These are phyloP conservation scores for Pythium sukuiense DNA, from an alignment of 352 stramenopile genomes.

Conservation along the genomic window DNA sequence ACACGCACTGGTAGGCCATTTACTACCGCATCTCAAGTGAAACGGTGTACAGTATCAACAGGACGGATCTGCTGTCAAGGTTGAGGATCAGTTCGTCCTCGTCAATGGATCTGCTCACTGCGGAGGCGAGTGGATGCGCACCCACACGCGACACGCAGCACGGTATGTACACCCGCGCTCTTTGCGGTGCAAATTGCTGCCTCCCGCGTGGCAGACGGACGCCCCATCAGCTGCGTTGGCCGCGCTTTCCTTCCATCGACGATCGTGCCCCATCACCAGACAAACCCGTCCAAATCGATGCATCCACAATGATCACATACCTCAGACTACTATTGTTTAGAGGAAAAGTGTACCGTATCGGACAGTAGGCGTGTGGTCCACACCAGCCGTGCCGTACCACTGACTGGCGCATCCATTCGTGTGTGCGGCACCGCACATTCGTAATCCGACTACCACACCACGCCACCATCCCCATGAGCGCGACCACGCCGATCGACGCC, in stretches of 20 bases:
- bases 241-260: not conserved
- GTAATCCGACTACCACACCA: not conserved
- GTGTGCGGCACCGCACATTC: conserved; percentile 7
- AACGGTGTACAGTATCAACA: no score
- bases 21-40: no score
- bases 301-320: no score
- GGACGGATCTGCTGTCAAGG: no score
- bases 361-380: conserved; percentile 1
- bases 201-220: not conserved
- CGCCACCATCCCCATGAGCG: conserved; percentile 35
- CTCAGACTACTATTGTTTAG: no score
- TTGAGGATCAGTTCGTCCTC: not conserved
- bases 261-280: not conserved
- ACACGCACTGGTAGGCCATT: no score
- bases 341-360: conserved; percentile 2
- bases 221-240: conserved; percentile 1
- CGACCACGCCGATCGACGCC: conserved; percentile 32
- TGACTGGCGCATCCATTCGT: not conserved
- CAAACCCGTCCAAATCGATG: not conserved
- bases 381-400: not conserved
- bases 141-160: not conserved
- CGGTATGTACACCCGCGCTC: not conserved
- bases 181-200: not conserved
- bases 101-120: not conserved
- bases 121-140: not conserved